Percentiles rank a stretch among this genome's conserved stretches.
Evolutionary conservation across 2,329 filamentous ascomycete species (phyloP).

Genomic region (Colletotrichum sidae): DNA sequence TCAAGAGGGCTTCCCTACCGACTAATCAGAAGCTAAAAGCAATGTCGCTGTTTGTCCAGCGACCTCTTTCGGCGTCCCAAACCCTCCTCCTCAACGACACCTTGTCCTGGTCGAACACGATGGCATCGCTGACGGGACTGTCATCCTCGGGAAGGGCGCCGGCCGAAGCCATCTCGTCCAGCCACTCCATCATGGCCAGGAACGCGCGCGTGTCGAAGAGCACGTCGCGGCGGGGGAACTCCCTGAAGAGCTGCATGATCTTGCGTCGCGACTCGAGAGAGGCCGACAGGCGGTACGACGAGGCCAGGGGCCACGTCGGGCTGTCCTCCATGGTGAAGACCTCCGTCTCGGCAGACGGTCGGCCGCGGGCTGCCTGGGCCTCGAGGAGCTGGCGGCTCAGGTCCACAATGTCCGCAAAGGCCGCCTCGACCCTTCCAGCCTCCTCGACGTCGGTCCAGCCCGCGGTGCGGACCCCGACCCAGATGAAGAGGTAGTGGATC

Average conservation of each 20-base stretch:
- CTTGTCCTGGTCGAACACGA: too few species aligned
- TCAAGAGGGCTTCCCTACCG: too few species aligned
- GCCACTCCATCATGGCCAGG: conserved; percentile 38
- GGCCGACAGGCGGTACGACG: conserved; percentile 53
- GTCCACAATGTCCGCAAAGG: conserved; percentile 7
- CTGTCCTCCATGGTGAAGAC: conserved; percentile 18
- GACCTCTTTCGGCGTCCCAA: too few species aligned
- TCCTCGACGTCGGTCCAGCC: conserved; percentile 20
- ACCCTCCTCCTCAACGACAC: too few species aligned
- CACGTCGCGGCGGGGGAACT: conserved; percentile 56
- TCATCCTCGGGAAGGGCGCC: too few species aligned
- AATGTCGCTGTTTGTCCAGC: too few species aligned
- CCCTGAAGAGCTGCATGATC: conserved; percentile 52
- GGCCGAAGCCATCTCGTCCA: background rate
- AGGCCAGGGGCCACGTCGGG: conserved; percentile 52
- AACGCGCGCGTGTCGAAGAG: conserved; percentile 56
- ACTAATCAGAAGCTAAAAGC: too few species aligned
- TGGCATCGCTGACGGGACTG: too few species aligned
- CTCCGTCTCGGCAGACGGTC: background rate
- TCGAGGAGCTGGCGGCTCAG: conserved; percentile 16
- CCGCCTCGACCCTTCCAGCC: background rate
- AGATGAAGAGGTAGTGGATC: conserved; percentile 23
- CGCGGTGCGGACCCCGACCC: conserved; percentile 11
- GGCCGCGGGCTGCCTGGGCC: background rate
- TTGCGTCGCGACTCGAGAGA: conserved; percentile 51